Evolutionary conservation across 2,329 filamentous ascomycete species (phyloP).

Genomic region (Sordariomycetes sp.): DNA sequence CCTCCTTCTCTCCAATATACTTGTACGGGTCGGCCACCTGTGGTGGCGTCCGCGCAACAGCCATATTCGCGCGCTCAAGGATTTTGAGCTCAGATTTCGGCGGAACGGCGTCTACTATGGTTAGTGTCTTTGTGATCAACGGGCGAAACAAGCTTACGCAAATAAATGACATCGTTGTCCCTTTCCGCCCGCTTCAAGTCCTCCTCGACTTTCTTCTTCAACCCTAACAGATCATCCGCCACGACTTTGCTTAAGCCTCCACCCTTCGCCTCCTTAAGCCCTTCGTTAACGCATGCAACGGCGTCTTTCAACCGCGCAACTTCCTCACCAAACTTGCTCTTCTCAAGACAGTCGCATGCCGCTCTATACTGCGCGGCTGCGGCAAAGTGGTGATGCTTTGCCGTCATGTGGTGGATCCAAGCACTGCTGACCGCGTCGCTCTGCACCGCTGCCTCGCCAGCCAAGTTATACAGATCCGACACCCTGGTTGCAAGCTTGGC

Average conservation of each 20-base stretch:
- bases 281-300: conserved; percentile 73
- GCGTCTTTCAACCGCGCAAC: conserved; percentile 79
- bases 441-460: conserved; percentile 77
- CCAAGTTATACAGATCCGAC: conserved; percentile 79
- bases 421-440: conserved; percentile 84
- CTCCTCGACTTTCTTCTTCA: conserved; percentile 77
- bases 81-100: conserved; percentile 80
- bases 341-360: conserved; percentile 85
- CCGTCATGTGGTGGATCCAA: conserved; percentile 97
- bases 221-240: conserved; percentile 67
- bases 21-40: conserved; percentile 75
- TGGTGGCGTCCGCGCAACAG: conserved; percentile 65
- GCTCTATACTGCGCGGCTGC: conserved; percentile 90
- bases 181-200: conserved; percentile 88
- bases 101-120: conserved; percentile 60
- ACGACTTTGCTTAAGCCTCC: conserved; percentile 75
- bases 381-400: conserved; percentile 95
- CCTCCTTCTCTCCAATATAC: conserved; percentile 68
- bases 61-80: conserved; percentile 85
- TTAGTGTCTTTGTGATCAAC: conserved; percentile 8
- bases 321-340: conserved; percentile 91
- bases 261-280: conserved; percentile 67
- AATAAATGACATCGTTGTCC: conserved; percentile 93
- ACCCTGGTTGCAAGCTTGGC: conserved; percentile 84
- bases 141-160: conserved; percentile 43